Evolutionary conservation across 1,284 basidiomycete genomes (phyloP).

Genomic region (Erythrobasidium hasegawianum): DNA sequence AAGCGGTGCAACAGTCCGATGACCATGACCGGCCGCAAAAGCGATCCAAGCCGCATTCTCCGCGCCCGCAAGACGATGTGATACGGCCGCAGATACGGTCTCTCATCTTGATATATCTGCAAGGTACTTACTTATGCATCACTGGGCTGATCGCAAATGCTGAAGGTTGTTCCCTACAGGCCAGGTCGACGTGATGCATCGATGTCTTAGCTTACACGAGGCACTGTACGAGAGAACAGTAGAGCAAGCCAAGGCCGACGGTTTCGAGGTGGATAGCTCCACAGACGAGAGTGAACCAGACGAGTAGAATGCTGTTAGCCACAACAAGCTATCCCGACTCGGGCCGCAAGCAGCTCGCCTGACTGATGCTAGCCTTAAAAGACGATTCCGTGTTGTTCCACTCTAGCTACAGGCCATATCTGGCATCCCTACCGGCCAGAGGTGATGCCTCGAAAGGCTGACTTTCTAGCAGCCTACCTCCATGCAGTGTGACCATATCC

Average conservation of each 20-base stretch:
- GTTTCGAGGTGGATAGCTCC: constrained; percentile 36
- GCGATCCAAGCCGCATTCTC: not conserved
- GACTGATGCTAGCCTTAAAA: no score
- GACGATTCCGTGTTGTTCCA: no score
- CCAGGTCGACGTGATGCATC: constrained; percentile 37
- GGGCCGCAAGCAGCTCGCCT: no score
- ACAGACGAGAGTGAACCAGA: constrained; percentile 42
- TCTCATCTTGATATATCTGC: constrained; percentile 39
- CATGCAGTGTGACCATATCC: constrained; percentile 44
- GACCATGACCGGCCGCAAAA: constrained; percentile 2
- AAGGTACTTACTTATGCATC: constrained; percentile 37
- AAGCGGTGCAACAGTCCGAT: not conserved
- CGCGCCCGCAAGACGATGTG: not conserved
- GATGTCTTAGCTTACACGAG: constrained; percentile 27
- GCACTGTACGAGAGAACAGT: constrained; percentile 27
- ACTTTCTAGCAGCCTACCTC: constrained; percentile 41
- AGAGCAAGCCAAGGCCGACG: constrained; percentile 36
- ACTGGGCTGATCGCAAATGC: no score
- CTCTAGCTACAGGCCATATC: constrained; percentile 21
- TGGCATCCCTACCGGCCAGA: constrained; percentile 25
- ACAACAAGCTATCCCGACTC: no score
- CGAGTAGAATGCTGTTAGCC: constrained; percentile 29
- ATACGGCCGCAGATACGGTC: constrained; percentile 28
- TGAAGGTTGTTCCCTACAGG: no score
- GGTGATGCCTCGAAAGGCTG: constrained; percentile 34